These are phyloP conservation scores for Russula vinacea DNA, from an alignment of 768 basidiomycete genomes.

Conservation along the genomic window DNA sequence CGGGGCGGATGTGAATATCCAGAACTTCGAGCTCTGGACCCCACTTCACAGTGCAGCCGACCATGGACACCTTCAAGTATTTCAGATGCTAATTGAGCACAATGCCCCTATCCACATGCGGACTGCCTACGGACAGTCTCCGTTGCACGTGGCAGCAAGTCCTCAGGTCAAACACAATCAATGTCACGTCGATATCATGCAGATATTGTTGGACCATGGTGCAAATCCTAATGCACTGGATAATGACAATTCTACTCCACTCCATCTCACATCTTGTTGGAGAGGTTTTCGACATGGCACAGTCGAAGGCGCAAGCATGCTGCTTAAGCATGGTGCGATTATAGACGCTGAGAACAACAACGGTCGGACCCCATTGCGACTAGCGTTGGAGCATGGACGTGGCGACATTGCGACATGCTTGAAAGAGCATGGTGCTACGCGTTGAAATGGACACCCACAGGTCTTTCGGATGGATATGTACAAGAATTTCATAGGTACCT, in stretches of 20 bases:
- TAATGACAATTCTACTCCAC: neutral
- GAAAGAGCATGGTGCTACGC: too few relatives aligned
- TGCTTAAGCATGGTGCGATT: constrained; percentile 1
- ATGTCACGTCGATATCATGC: neutral
- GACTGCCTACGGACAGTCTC: neutral
- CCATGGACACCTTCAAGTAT: neutral
- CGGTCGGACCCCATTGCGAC: neutral
- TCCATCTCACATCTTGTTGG: neutral
- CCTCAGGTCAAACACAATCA: neutral
- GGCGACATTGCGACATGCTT: neutral
- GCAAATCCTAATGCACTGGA: neutral
- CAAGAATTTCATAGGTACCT: too few relatives aligned
- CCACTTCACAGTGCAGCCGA: neutral
- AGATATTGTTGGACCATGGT: neutral
- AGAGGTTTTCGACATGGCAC: neutral
- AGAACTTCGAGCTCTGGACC: rapidly evolving
- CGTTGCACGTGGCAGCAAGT: neutral
- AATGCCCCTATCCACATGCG: neutral
- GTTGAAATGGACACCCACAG: too few relatives aligned
- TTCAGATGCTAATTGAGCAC: neutral
- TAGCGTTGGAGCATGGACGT: neutral
- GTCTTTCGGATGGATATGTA: too few relatives aligned
- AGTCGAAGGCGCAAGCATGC: neutral
- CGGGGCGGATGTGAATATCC: neutral
- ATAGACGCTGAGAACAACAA: neutral